These are phyloP conservation scores for Quillaja saponaria DNA, from an alignment of 306 rosid genomes.

Conservation along the genomic window DNA sequence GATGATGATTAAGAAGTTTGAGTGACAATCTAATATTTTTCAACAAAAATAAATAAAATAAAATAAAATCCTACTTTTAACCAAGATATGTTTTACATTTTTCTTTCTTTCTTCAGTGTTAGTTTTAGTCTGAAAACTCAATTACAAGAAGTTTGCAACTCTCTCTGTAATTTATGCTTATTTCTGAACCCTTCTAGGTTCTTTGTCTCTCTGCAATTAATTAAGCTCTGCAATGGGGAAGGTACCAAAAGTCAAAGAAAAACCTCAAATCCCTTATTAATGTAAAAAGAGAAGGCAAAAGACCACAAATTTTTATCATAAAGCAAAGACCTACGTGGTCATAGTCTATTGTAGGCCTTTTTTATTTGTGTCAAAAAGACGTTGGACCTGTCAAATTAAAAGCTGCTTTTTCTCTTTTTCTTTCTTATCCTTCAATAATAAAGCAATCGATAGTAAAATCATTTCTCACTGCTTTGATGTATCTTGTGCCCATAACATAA, in stretches of 20 bases:
- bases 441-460: slow-evolving; percentile 75
- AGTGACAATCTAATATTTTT: too few relatives aligned
- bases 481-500: slow-evolving; percentile 14
- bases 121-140: slow-evolving; percentile 35
- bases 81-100: too few relatives aligned
- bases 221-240: background rate
- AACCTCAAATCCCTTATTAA: slow-evolving; percentile 1
- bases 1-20: slow-evolving; percentile 42
- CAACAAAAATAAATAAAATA: too few relatives aligned
- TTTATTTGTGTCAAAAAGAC: slow-evolving; percentile 42
- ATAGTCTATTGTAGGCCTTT: slow-evolving; percentile 18
- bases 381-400: slow-evolving; percentile 40
- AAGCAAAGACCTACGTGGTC: slow-evolving; percentile 19
- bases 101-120: too few relatives aligned
- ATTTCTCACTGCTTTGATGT: slow-evolving; percentile 43
- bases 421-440: slow-evolving; percentile 58
- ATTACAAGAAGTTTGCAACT: slow-evolving; percentile 26
- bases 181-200: background rate
- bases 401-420: slow-evolving; percentile 31
- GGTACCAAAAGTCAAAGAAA: slow-evolving; percentile 19
- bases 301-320: slow-evolving; percentile 15
- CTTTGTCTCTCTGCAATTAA: background rate
- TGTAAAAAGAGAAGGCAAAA: slow-evolving; percentile 22
- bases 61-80: too few relatives aligned
- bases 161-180: background rate